Evolutionary conservation across 1,139 yeast genomes (phyloP).

Genomic region (Insectozyma bohioensis): DNA sequence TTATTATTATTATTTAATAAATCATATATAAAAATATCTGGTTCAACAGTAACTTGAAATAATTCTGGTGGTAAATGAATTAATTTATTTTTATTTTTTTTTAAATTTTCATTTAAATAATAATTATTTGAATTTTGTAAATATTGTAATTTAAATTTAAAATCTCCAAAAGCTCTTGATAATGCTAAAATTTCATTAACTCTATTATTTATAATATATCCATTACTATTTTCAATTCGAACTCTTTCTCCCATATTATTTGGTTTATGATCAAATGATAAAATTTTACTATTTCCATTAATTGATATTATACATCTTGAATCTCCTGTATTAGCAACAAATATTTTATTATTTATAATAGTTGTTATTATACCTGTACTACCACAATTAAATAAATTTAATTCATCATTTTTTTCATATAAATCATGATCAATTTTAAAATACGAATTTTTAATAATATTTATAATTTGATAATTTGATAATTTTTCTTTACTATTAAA

Average conservation of each 20-base stretch:
- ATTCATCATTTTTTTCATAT: constrained; percentile 20
- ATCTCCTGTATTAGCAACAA: constrained; percentile 75
- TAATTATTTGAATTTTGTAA: constrained; percentile 34
- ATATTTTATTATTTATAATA: constrained; percentile 49
- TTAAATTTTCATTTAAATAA: constrained; percentile 23
- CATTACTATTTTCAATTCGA: constrained; percentile 72
- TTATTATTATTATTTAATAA: constrained; percentile 17
- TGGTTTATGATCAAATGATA: constrained; percentile 78
- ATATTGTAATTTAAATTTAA: constrained; percentile 56
- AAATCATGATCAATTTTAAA: constrained; percentile 57
- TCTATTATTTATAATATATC: constrained; percentile 64
- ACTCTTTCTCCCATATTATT: constrained; percentile 72
- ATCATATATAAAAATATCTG: constrained; percentile 62
- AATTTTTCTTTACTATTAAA: constrained; percentile 11
- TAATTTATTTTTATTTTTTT: constrained; percentile 16
- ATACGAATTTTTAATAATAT: constrained; percentile 52
- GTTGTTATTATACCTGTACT: constrained; percentile 65
- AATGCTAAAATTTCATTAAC: constrained; percentile 74
- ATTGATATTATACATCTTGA: constrained; percentile 63
- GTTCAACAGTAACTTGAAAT: constrained; percentile 65
- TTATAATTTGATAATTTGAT: constrained; percentile 3
- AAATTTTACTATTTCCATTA: constrained; percentile 54
- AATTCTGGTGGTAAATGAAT: constrained; percentile 42
- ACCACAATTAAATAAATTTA: constrained; percentile 52
- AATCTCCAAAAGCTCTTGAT: constrained; percentile 78